These are phyloP conservation scores for Protostelium mycophagum DNA, from an alignment of 78 protist species.

Conservation along the genomic window DNA sequence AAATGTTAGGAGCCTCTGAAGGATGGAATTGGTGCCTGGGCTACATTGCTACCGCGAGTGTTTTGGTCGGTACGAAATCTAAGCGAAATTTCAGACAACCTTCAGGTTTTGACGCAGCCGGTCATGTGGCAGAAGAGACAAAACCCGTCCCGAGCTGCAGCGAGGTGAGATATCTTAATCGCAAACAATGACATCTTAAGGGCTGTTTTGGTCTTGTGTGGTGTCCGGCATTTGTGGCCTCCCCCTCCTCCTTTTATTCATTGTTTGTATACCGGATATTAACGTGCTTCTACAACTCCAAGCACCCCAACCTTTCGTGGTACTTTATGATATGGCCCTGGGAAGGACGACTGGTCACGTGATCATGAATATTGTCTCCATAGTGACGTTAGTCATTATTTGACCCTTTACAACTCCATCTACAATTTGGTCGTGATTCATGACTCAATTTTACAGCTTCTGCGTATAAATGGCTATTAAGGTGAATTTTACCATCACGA, in stretches of 20 bases:
- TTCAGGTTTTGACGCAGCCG: neutral
- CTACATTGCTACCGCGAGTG: neutral
- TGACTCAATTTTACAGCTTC: neutral
- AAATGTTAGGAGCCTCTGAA: neutral
- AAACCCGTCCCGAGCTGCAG: neutral
- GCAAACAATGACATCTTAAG: neutral
- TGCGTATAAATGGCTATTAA: neutral
- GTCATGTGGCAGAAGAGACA: neutral
- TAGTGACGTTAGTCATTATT: neutral
- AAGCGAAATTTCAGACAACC: no score
- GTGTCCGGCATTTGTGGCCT: neutral
- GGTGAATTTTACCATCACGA: no score
- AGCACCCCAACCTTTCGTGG: neutral
- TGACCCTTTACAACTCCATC: no score
- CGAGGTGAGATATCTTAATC: neutral
- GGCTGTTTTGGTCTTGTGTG: neutral
- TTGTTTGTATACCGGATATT: neutral
- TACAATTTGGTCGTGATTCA: neutral
- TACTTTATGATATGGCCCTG: neutral
- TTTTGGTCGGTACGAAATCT: no score
- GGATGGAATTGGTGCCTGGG: conserved; percentile 1
- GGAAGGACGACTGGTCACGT: neutral
- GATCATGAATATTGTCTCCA: neutral
- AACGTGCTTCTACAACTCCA: neutral
- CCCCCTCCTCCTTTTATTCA: neutral